phyloP scores from a whole-genome alignment of 495 filamentous ascomycete species.

The Daldinia caldariorum region DNA sequence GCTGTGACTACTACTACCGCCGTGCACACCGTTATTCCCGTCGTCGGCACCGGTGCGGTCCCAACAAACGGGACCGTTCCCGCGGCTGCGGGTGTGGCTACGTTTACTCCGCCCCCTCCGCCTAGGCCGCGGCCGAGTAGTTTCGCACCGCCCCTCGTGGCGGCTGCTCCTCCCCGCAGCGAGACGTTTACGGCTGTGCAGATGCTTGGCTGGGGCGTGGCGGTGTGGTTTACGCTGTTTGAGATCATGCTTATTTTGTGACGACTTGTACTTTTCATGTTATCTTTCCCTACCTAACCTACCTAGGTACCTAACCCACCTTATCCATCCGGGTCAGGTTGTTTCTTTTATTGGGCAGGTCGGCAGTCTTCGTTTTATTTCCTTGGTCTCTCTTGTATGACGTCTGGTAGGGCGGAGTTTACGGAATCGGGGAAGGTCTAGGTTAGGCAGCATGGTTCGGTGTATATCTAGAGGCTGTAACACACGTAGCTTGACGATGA shows the following conservation, averaged over 20 bases:
- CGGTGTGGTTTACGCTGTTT: conserved; percentile 33
- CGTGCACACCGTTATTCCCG: conserved; percentile 42
- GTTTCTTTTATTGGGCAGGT: background rate
- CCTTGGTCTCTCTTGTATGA: conserved; percentile 10
- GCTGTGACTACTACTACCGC: conserved; percentile 30
- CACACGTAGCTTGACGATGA: conserved; percentile 15
- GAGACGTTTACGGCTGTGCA: background rate
- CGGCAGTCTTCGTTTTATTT: background rate
- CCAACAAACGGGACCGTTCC: background rate
- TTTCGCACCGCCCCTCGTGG: background rate
- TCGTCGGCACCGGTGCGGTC: conserved; percentile 2
- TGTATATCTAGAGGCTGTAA: background rate
- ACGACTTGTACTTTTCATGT: background rate
- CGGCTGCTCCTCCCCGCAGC: background rate
- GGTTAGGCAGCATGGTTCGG: background rate
- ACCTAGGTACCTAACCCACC: no score
- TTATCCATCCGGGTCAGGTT: no score
- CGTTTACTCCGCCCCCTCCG: background rate
- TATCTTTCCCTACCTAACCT: background rate
- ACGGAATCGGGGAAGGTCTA: background rate
- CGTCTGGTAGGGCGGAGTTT: conserved; percentile 6
- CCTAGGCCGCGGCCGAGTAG: conserved; percentile 3
- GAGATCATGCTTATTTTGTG: conserved; percentile 28
- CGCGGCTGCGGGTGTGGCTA: background rate
- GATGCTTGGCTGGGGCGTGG: conserved; percentile 24